These are phyloP conservation scores for Thinopyrum elongatum DNA, from an alignment of 176 grass and related monocot species.

Conservation along the genomic window DNA sequence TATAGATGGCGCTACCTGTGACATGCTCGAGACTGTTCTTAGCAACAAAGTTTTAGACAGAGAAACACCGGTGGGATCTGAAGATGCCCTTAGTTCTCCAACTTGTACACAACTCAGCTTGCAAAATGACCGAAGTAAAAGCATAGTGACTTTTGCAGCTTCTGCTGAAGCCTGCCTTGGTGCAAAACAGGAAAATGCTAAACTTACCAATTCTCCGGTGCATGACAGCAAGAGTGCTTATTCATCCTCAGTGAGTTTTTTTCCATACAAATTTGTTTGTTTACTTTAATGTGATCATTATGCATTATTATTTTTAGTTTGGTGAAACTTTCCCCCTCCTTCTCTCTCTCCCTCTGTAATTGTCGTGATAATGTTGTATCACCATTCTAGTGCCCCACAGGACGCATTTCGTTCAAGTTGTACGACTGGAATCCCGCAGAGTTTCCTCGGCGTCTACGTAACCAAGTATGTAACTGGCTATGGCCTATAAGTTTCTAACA, in stretches of 20 bases:
- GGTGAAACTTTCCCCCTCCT: neutral
- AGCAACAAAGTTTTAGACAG: conserved; percentile 61
- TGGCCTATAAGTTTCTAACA: conserved; percentile 17
- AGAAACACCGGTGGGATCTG: conserved; percentile 68
- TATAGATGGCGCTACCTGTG: conserved; percentile 37
- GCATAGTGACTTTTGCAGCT: conserved; percentile 44
- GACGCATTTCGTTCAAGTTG: conserved; percentile 96
- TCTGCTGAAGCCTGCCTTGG: conserved; percentile 59
- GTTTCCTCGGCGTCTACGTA: conserved; percentile 87
- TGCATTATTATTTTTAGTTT: neutral
- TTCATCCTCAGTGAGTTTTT: conserved; percentile 71
- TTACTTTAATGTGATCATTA: conserved; percentile 11
- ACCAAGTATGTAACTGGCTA: conserved; percentile 68
- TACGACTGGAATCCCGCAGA: conserved; percentile 99
- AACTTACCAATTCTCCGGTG: conserved; percentile 52
- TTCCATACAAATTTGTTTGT: neutral
- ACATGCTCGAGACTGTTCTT: conserved; percentile 54
- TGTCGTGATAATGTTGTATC: conserved; percentile 37
- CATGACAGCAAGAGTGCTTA: conserved; percentile 73
- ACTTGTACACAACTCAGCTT: conserved; percentile 51
- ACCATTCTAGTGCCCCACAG: conserved; percentile 90
- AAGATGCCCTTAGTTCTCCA: conserved; percentile 71
- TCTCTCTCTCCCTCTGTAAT: conserved; percentile 1
- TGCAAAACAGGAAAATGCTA: conserved; percentile 56
- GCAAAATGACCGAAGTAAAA: conserved; percentile 63